Base-by-base conservation (phyloP, 1,284 basidiomycete species). In the Neolentinus lepideus region DNA sequence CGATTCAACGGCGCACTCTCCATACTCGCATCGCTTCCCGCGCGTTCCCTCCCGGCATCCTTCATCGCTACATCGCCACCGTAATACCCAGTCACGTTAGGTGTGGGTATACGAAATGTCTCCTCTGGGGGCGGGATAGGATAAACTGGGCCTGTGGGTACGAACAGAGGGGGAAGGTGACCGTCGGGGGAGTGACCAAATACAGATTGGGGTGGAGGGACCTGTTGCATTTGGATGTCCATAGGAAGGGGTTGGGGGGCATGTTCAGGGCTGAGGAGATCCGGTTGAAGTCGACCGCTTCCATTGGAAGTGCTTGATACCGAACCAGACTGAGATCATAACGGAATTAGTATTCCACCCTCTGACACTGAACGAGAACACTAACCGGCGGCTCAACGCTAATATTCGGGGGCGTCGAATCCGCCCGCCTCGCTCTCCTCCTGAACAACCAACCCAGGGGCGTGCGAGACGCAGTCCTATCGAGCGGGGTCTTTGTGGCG, bases 231-330 rank as follows among this genome's bases (percentile, higher is more conserved):
- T 25, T 50, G 47, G 12, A n/a, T 11, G 22, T 50, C 24, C 22
- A 25, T 50, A 11, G 22, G 47, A 11, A 26, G 47, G 11, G 22
- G 47, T 50, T 50, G 47, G 14, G 24, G 22, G 27, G 24, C 47
- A 11, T 16, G 47, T 16, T 50, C 47, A 4, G 47, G 47, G 47
- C 47, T 50, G 47, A 50, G 47, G 27, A 50, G 47, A 21, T 50
- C 6, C 27, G 24, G 38, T 16, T 43, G 38, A 3, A 43, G 8
- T 21, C 24, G 24, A 4, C 14, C 24, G 27, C 24, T 50, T 22
- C 24, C 27, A 16, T 11, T 50, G 8, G 47, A 29, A 4, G 16
- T 21, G 22, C 21, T 50, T 6, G 47, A 50, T 16, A 26, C 27
- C 14, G 47, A 50, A 16, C 27, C 24, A 26, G 47, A 50, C 47